Conservation (phyloP, 257 asterid species). For the Oldenlandia corymbosa region DNA sequence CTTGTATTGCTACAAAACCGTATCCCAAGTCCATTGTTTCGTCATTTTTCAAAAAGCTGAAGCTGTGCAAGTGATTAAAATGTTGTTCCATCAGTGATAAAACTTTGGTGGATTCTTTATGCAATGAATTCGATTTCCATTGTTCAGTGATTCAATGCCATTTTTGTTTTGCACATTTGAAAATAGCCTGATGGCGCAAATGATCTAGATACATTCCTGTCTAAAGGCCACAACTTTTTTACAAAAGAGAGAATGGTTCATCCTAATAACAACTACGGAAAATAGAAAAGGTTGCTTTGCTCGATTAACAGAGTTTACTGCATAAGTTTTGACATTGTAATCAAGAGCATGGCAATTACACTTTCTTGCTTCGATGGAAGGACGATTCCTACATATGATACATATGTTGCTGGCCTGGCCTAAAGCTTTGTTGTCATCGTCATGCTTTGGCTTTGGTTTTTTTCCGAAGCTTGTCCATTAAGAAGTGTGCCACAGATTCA, state of each 20-base stretch:
- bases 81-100: not conserved
- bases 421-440: constrained; percentile 5
- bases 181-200: too few relatives aligned
- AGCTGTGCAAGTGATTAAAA: constrained; percentile 72
- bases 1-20: constrained; percentile 91
- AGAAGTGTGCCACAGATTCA: constrained; percentile 77
- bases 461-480: constrained; percentile 59
- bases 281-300: too few relatives aligned
- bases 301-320: too few relatives aligned
- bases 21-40: constrained; percentile 77
- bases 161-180: too few relatives aligned
- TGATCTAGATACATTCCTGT: too few relatives aligned
- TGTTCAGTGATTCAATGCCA: too few relatives aligned
- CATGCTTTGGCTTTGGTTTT: constrained; percentile 24
- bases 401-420: not conserved
- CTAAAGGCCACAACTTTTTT: not conserved
- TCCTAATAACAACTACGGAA: not conserved
- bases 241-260: not conserved
- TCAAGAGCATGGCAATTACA: too few relatives aligned
- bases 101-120: not conserved
- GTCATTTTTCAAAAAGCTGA: constrained; percentile 72
- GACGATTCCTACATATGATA: not conserved
- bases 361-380: not conserved
- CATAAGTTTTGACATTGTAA: too few relatives aligned
- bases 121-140: not conserved